A percentile compares a stretch with the other conserved stretches of the same genome.
These are phyloP conservation scores for Coemansia biformis DNA, from an alignment of 192 early-diverging fungal species.

Conservation along the genomic window DNA sequence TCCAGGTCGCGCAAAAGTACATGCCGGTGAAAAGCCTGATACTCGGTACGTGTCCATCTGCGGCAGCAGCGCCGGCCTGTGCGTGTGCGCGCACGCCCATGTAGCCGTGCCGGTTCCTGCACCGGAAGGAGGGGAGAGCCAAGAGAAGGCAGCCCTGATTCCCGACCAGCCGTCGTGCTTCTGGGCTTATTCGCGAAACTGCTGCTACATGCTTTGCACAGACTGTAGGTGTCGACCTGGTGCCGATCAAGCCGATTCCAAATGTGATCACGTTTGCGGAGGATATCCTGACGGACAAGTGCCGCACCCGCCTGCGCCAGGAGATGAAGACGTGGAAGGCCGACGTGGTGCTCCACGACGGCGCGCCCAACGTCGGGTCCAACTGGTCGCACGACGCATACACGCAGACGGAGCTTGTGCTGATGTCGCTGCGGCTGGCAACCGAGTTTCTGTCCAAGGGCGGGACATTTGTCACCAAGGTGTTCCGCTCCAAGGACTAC, in stretches of 20 bases:
- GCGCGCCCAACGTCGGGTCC: slow-evolving; percentile 96
- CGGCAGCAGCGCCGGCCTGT: too few species aligned
- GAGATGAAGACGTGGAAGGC: slow-evolving; percentile 98
- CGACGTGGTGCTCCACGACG: slow-evolving; percentile 97
- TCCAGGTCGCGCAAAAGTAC: slow-evolving; percentile 95
- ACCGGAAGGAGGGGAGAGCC: too few species aligned
- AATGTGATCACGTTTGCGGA: slow-evolving; percentile 91
- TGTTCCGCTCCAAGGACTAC: slow-evolving; percentile 99
- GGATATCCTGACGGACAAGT: slow-evolving; percentile 95
- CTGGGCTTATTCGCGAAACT: too few species aligned
- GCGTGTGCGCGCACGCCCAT: too few species aligned
- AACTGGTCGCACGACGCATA: slow-evolving; percentile 97
- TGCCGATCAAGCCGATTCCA: slow-evolving; percentile 92
- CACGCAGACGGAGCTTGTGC: slow-evolving; percentile 87
- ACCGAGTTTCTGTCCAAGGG: slow-evolving; percentile 87
- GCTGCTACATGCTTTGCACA: too few species aligned
- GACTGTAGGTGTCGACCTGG: slow-evolving; percentile 78
- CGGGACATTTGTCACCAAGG: slow-evolving; percentile 96
- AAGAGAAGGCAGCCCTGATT: too few species aligned
- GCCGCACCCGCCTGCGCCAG: slow-evolving; percentile 73
- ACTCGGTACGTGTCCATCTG: slow-evolving; percentile 53
- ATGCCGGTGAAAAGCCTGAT: slow-evolving; percentile 96
- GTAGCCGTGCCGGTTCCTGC: too few species aligned
- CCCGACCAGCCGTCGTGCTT: too few species aligned
- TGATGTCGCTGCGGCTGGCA: slow-evolving; percentile 89